Evolutionary conservation across 1,284 basidiomycete genomes (phyloP).

Genomic region (Ganoderma sinense): DNA sequence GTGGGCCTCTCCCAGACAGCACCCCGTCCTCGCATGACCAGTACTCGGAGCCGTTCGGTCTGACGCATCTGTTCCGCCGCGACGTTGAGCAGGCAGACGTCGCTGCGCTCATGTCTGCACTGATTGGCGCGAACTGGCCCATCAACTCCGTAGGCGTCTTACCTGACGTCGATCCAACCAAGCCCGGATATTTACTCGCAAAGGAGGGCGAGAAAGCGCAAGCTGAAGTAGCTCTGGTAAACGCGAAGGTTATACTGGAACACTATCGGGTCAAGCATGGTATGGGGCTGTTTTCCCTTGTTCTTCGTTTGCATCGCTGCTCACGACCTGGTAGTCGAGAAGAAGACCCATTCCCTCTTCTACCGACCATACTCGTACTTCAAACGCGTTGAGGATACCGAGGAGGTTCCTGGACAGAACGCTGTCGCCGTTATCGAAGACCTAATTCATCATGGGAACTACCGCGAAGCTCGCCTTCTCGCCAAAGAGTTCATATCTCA

Average conservation of each 20-base stretch:
- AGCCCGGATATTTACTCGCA: conserved; percentile 60
- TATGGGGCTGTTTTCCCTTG: conserved; percentile 44
- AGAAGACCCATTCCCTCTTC: conserved; percentile 61
- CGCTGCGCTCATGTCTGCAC: conserved; percentile 78
- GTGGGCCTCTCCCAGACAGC: conserved; percentile 66
- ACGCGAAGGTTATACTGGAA: conserved; percentile 80
- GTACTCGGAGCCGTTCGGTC: conserved; percentile 71
- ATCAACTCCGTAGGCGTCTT: conserved; percentile 81
- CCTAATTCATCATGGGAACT: conserved; percentile 52
- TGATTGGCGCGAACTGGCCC: conserved; percentile 78
- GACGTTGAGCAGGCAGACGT: conserved; percentile 91
- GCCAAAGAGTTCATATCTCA: conserved; percentile 64
- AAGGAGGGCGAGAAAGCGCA: conserved; percentile 47
- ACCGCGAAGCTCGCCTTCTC: conserved; percentile 56
- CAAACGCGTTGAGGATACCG: conserved; percentile 43
- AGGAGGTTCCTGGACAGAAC: conserved; percentile 35
- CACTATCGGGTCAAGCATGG: conserved; percentile 85
- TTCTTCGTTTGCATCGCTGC: not conserved
- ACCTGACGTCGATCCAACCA: conserved; percentile 67
- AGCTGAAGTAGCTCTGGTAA: conserved; percentile 71
- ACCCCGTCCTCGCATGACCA: conserved; percentile 68
- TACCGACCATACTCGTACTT: conserved; percentile 75
- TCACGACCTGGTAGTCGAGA: conserved; percentile 56
- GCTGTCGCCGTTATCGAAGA: conserved; percentile 51
- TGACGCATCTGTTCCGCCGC: conserved; percentile 62